Conservation (phyloP, 2,329 filamentous ascomycete genomes). For the Aureobasidium sp. region DNA sequence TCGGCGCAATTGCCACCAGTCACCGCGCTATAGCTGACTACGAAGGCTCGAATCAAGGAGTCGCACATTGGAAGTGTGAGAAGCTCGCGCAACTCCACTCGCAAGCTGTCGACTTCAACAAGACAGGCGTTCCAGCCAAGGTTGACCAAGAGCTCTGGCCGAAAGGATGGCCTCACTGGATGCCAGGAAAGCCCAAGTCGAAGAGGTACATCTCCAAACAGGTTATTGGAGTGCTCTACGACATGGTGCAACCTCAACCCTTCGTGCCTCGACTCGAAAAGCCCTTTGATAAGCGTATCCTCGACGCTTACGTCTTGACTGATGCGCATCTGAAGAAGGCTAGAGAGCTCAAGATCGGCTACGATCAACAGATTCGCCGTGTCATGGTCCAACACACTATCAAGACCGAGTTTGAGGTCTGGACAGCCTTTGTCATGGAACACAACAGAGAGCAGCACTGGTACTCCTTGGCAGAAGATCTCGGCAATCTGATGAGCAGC, state of each 20-base stretch:
- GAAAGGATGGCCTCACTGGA: constrained; percentile 82
- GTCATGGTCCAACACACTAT: constrained; percentile 90
- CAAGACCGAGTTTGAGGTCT: constrained; percentile 90
- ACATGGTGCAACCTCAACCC: constrained; percentile 73
- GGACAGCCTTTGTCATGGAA: constrained; percentile 84
- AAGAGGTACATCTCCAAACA: constrained; percentile 72
- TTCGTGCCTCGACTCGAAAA: constrained; percentile 79
- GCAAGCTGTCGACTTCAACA: constrained; percentile 92
- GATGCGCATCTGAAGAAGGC: constrained; percentile 65
- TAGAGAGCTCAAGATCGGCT: constrained; percentile 74
- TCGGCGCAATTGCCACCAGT: constrained; percentile 82
- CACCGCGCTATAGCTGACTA: constrained; percentile 83
- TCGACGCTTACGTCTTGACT: constrained; percentile 63
- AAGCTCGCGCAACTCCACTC: constrained; percentile 86
- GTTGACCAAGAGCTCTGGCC: constrained; percentile 70
- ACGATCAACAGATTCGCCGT: constrained; percentile 80
- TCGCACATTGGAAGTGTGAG: constrained; percentile 74
- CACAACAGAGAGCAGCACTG: constrained; percentile 77
- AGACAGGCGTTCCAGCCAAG: constrained; percentile 82
- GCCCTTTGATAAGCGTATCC: constrained; percentile 80
- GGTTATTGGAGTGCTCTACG: constrained; percentile 85
- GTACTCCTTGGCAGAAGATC: constrained; percentile 89
- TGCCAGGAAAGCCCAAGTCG: constrained; percentile 69
- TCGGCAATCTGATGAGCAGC: constrained; percentile 71
- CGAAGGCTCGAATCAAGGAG: constrained; percentile 58